phyloP scores from a whole-genome alignment of 192 early-diverging fungal species.

The Hyaloraphidium curvatum region DNA sequence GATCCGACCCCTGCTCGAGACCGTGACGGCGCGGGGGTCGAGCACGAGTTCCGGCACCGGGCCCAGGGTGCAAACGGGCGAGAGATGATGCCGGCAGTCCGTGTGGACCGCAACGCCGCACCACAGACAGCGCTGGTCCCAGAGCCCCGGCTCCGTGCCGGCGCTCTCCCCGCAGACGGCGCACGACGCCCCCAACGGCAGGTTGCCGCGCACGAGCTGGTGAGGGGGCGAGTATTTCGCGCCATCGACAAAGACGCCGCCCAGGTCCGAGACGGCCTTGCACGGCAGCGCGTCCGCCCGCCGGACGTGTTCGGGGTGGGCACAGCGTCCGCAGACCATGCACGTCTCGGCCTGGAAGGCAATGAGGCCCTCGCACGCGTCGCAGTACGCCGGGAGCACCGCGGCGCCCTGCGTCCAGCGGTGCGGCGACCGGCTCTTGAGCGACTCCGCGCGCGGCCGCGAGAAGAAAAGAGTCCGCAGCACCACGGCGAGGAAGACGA shows the following conservation, averaged over 20 bases:
- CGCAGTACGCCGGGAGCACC: no score
- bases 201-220: neutral
- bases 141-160: neutral
- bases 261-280: neutral
- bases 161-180: neutral
- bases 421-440: no score
- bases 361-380: neutral
- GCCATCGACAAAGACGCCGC: neutral
- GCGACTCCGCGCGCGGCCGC: no score
- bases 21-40: neutral
- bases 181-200: neutral
- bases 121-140: neutral
- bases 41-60: neutral
- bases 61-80: neutral
- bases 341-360: neutral
- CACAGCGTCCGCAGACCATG: neutral
- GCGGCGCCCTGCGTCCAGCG: no score
- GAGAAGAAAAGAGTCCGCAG: no score
- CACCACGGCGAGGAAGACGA: no score
- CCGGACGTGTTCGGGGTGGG: neutral
- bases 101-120: neutral
- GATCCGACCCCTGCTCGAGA: no score
- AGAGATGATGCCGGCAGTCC: neutral
- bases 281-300: neutral
- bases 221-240: neutral